Conservation (phyloP, 2,329 filamentous ascomycete species). For the Cordyceps cicadae region DNA sequence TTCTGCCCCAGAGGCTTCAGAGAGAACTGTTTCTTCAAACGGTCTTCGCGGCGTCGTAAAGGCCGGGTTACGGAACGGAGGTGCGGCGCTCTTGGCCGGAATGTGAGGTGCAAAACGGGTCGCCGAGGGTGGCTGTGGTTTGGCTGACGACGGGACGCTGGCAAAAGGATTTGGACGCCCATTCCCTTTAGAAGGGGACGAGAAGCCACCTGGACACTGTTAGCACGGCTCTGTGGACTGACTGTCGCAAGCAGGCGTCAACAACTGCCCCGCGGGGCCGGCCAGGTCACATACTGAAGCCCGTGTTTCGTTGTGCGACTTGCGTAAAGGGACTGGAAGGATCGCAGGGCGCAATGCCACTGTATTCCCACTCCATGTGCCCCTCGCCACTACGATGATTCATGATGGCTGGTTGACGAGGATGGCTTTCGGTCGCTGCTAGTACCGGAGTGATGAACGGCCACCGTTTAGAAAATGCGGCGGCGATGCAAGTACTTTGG, state of each 20-base stretch:
- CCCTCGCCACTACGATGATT: slow-evolving; percentile 50
- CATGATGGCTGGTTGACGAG: slow-evolving; percentile 27
- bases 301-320: slow-evolving; percentile 33
- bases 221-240: slow-evolving; percentile 14
- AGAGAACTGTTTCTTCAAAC: slow-evolving; percentile 43
- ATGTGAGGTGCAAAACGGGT: slow-evolving; percentile 39
- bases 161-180: slow-evolving; percentile 29
- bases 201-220: slow-evolving; percentile 21
- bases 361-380: slow-evolving; percentile 61
- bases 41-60: slow-evolving; percentile 56
- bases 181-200: slow-evolving; percentile 29
- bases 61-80: slow-evolving; percentile 53
- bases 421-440: not conserved
- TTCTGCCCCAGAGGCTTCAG: slow-evolving; percentile 50
- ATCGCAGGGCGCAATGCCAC: slow-evolving; percentile 49
- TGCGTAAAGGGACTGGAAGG: slow-evolving; percentile 54
- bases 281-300: slow-evolving; percentile 31
- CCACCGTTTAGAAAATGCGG: not conserved
- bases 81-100: slow-evolving; percentile 33
- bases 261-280: not conserved
- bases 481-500: not conserved
- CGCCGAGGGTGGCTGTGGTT: slow-evolving; percentile 32
- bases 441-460: not conserved
- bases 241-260: not conserved
- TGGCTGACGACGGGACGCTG: slow-evolving; percentile 31